Base-by-base conservation (phyloP, 345 rosid genomes). In the Eucalyptus erythrocorys region DNA sequence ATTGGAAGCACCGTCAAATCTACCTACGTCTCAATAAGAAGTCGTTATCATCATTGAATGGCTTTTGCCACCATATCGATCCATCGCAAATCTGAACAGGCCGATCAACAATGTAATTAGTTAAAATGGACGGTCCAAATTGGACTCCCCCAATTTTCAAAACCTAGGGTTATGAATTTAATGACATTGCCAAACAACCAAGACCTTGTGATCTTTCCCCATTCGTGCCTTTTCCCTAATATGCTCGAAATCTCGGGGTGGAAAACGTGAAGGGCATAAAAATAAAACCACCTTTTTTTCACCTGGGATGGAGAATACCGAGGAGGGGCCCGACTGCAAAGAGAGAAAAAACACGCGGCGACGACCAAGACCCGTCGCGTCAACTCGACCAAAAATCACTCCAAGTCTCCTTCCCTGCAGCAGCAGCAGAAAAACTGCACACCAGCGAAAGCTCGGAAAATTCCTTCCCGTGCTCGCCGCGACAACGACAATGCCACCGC, bases 1-100 rank as follows among this genome's bases (percentile, higher is more conserved):
- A n/a, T 0, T 1, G 1, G 0, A 10, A 5, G 6, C 13, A 0
- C 7, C 13, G 2, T 37, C 81, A 9, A 5, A 71, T 10, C 13
- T 34, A 37, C 45, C 43, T 7, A 19, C 43, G 34, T 3, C 3
- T 0, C 4, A 9, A 68, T 5, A 5, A 0, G 6, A 34, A 17
- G 8, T 2, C 13, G 24, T 34, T 68, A 68, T 0, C 1, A 34
- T 4, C 3, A 8, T 71, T 19, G 2, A 37, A 2, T 0, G 4
- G 0, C 1, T 37, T 34, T 19, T 10, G 1, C 14, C 1, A 5
- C 4, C 4, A 10, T 37, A 10, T 10, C 2, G 27, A 17, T 71
- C 8, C 1, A 2, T 19, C 0, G 3, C 3, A 1, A 19, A 71
- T 68, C 2, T 19, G 3, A 22, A 19, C 26, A 2, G 1, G 1